Evolutionary conservation across 768 basidiomycete genomes (phyloP).

Genomic region (Hemileccinum impolitum): DNA sequence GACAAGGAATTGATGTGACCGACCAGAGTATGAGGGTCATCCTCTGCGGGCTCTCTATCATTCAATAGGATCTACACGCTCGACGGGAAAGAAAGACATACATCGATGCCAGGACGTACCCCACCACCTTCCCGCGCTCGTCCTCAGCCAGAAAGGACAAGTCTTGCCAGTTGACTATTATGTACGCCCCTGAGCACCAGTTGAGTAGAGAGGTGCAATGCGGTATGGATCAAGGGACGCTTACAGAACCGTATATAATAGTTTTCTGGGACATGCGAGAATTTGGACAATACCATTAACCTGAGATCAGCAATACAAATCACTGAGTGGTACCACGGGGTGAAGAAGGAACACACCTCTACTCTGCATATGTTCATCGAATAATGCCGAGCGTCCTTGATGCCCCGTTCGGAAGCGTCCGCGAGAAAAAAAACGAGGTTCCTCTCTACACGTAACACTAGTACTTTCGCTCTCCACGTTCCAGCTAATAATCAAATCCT

Average conservation of each 20-base stretch:
- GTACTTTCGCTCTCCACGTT: background rate
- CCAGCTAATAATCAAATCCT: conserved; percentile 8
- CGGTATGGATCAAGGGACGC: background rate
- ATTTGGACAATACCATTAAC: conserved; percentile 46
- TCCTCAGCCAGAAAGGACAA: conserved; percentile 54
- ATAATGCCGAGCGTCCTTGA: no score
- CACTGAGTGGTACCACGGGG: background rate
- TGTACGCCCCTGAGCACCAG: conserved; percentile 39
- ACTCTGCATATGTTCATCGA: no score
- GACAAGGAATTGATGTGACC: conserved; percentile 30
- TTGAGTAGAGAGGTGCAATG: conserved; percentile 2
- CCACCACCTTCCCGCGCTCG: conserved; percentile 46
- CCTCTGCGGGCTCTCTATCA: conserved; percentile 24
- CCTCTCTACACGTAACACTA: no score
- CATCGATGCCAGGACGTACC: conserved; percentile 58
- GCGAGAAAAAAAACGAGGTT: background rate
- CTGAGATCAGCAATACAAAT: conserved; percentile 25
- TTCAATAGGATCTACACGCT: conserved; percentile 1
- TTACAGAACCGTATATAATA: conserved; percentile 35
- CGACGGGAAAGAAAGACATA: conserved; percentile 24
- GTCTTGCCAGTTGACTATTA: conserved; percentile 49
- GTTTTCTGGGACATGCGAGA: conserved; percentile 53
- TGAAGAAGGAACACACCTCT: no score
- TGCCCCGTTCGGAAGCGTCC: no score
- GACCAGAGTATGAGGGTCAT: conserved; percentile 5